Percentiles rank a stretch among this genome's conserved stretches.
phyloP scores from a whole-genome alignment of 2,329 filamentous ascomycete species.

The Ophiostoma quercus region DNA sequence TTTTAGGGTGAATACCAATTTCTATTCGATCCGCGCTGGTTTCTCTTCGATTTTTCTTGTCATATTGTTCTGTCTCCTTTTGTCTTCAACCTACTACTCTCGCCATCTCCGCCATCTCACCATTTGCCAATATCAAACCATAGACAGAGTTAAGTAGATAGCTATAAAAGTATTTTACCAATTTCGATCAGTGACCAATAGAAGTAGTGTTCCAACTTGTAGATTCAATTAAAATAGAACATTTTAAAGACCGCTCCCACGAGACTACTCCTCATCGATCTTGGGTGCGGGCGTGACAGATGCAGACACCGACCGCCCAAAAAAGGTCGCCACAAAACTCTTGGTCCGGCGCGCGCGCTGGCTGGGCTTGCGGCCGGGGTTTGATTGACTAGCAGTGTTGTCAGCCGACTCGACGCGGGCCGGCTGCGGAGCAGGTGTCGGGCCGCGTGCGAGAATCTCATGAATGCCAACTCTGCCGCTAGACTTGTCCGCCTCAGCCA shows the following conservation, averaged over 20 bases:
- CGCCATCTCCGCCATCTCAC: neutral
- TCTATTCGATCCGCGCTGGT: neutral
- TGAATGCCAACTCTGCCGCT: neutral
- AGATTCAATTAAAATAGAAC: too few relatives aligned
- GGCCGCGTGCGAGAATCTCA: neutral
- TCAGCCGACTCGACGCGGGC: neutral
- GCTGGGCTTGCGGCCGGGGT: constrained; percentile 11
- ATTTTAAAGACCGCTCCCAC: too few relatives aligned
- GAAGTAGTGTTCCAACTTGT: neutral
- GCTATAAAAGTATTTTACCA: constrained; percentile 3
- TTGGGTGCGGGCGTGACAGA: neutral
- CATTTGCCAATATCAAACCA: neutral
- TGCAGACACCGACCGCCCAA: constrained; percentile 32
- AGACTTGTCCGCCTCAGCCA: neutral
- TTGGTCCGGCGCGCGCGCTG: constrained; percentile 35
- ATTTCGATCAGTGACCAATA: neutral
- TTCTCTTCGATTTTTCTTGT: neutral
- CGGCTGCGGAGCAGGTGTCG: neutral
- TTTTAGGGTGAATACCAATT: constrained; percentile 10
- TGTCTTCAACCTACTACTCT: neutral
- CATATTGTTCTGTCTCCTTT: neutral
- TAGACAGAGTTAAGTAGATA: constrained; percentile 8
- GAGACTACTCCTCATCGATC: neutral
- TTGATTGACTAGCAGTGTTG: neutral
- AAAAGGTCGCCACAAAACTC: constrained; percentile 45